Conservation (phyloP, 1,139 yeast species). For the Pneumocystis sp. region DNA sequence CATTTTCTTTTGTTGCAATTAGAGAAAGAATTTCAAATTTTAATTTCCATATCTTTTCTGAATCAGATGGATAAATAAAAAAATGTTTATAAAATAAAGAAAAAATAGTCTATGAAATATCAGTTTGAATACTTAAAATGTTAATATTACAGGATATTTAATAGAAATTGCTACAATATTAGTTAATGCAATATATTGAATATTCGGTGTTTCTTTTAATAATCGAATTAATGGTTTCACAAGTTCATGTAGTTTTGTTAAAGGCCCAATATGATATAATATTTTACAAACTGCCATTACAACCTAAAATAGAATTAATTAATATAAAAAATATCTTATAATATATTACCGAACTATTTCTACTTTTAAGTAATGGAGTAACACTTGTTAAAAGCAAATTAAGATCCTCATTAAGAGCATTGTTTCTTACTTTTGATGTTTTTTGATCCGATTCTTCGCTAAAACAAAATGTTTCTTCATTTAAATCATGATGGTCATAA, state of each 20-base stretch:
- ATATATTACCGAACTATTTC: slow-evolving; percentile 32
- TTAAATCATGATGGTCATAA: not conserved
- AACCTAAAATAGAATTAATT: slow-evolving; percentile 23
- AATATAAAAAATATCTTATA: not conserved
- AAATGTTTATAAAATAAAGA: slow-evolving; percentile 37
- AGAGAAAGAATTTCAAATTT: slow-evolving; percentile 54
- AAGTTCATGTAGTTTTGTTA: slow-evolving; percentile 29
- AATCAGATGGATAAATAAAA: slow-evolving; percentile 46
- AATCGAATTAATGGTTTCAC: slow-evolving; percentile 37
- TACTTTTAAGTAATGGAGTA: slow-evolving; percentile 32
- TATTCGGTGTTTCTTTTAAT: slow-evolving; percentile 24
- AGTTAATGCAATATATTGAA: slow-evolving; percentile 24
- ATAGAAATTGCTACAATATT: slow-evolving; percentile 25
- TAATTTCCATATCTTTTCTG: slow-evolving; percentile 30
- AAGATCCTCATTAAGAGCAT: slow-evolving; percentile 24
- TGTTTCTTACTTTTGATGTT: slow-evolving; percentile 3
- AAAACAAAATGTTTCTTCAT: slow-evolving; percentile 9
- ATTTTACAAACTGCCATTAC: slow-evolving; percentile 48
- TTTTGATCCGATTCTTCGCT: slow-evolving; percentile 9
- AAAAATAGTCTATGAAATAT: slow-evolving; percentile 24
- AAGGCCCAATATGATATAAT: slow-evolving; percentile 39
- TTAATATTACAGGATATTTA: slow-evolving; percentile 25
- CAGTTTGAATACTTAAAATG: not conserved
- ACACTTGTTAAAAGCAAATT: slow-evolving; percentile 37
- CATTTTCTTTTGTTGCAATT: slow-evolving; percentile 39